phyloP scores from a whole-genome alignment of 176 grass and related monocot genomes.

The Raddia guianensis region DNA sequence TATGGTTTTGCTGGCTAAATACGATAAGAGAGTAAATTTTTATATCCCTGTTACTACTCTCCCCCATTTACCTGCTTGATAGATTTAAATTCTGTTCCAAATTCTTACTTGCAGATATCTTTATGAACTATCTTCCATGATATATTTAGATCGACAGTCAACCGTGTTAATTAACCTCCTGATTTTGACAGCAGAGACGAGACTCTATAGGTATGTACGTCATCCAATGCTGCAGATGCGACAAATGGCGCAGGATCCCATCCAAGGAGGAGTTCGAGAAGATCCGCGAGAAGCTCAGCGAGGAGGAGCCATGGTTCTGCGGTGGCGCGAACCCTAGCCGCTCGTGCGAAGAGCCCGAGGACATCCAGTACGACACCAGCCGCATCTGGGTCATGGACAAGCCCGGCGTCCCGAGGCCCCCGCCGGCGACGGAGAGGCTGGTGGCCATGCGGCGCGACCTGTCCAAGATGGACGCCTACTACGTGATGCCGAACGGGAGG shows the following conservation, averaged over 20 bases:
- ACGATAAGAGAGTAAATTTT: too few relatives aligned
- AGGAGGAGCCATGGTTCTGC: slow-evolving; percentile 55
- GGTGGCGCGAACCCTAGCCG: slow-evolving; percentile 17
- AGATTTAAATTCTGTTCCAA: background rate
- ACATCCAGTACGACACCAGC: slow-evolving; percentile 52
- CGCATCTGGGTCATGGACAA: slow-evolving; percentile 58
- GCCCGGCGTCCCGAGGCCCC: slow-evolving; percentile 55
- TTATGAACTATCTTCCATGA: background rate
- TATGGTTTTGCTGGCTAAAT: too few relatives aligned
- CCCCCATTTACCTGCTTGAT: background rate
- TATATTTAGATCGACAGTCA: background rate
- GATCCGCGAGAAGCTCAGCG: slow-evolving; percentile 40
- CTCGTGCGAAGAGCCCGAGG: slow-evolving; percentile 54
- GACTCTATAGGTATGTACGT: slow-evolving; percentile 41
- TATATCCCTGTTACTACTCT: too few relatives aligned
- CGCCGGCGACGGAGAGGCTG: slow-evolving; percentile 39
- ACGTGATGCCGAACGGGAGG: slow-evolving; percentile 61
- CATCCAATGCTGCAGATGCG: slow-evolving; percentile 49
- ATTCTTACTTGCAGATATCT: background rate
- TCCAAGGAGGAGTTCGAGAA: slow-evolving; percentile 53
- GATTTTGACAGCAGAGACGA: slow-evolving; percentile 28
- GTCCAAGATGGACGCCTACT: slow-evolving; percentile 60
- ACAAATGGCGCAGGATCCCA: slow-evolving; percentile 55
- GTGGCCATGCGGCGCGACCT: slow-evolving; percentile 48
- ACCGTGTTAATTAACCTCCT: background rate